Evolutionary conservation across 306 rosid genomes (phyloP), one percentile per base, ranked within the genome.

Genomic region (Pyrus pyrifolia): DNA sequence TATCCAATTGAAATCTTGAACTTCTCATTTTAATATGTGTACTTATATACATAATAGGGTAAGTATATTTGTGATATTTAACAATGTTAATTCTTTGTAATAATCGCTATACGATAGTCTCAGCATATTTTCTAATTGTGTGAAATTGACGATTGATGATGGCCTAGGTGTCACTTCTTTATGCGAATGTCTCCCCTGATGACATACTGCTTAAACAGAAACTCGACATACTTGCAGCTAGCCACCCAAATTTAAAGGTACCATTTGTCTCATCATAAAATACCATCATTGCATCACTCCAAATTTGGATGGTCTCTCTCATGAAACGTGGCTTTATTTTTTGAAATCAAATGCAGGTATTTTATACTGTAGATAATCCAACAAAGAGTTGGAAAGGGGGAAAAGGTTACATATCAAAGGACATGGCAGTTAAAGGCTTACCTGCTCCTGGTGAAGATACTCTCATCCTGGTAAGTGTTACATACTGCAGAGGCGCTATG

Each of bases 241-340:
- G 88, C 86, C 97, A 91, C 76, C 99, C 99, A 64, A 96, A 96
- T 84, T 70, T 96, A 27, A 96, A 93, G 97, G 99, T 91, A 82
- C 65, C 49, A 51, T 38, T 27, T 72, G 27, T 82, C 68, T 66
- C 68, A 23, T 77, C 2, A 9, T 67, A 71, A 59, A 42, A 57
- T 35, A 66, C 19, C 67, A 22, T 31, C 42, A 14, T 71, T 68
- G 76, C 22, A 44, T 72, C 57, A 31, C 46, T 69, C 52, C 67
- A 81, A 55, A 57, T 55, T 2, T 70, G 59, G 68, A 68, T 68
- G 73, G 13, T 60, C 62, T 23, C 42, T 22, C 64, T 55, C 42
- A 69, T 53, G 58, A 46, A 30, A 76, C 60, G 33, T n/a, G 25
- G 70, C 57, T 38, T 46, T 53, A 55, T 38, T 19, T 33, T 80